phyloP scores from a whole-genome alignment of 768 basidiomycete species.

The Collybiopsis luxurians region DNA sequence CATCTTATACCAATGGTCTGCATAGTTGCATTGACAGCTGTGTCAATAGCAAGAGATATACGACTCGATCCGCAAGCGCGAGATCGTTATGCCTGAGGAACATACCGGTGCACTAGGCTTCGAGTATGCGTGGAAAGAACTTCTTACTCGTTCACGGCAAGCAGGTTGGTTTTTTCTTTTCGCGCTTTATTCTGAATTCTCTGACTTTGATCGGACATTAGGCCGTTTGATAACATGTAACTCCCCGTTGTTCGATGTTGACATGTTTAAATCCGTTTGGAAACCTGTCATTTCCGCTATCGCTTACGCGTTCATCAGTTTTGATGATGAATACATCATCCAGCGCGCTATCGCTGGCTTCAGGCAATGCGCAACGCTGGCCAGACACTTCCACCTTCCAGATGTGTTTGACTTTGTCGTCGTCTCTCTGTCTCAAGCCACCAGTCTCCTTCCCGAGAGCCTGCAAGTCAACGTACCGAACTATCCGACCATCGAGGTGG shows the following conservation, averaged over 20 bases:
- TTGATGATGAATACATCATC: constrained; percentile 96
- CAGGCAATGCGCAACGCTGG: constrained; percentile 92
- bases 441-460: constrained; percentile 76
- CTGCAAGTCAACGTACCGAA: constrained; percentile 71
- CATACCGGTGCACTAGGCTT: constrained; percentile 96
- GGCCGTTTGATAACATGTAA: constrained; percentile 76
- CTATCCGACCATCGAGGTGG: constrained; percentile 87
- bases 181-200: constrained; percentile 12
- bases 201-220: constrained; percentile 21
- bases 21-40: background rate
- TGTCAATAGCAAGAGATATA: constrained; percentile 74
- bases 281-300: constrained; percentile 91
- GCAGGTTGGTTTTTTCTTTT: constrained; percentile 47
- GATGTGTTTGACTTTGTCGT: constrained; percentile 98
- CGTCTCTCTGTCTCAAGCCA: constrained; percentile 87
- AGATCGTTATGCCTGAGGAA: constrained; percentile 98
- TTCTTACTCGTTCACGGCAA: constrained; percentile 76
- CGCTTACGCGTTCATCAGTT: constrained; percentile 92
- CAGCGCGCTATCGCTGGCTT: constrained; percentile 96
- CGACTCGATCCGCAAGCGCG: constrained; percentile 89
- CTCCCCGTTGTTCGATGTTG: constrained; percentile 75
- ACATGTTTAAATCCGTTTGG: constrained; percentile 96
- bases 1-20: background rate
- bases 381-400: constrained; percentile 82
- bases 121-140: constrained; percentile 98